Evolutionary conservation across 495 filamentous ascomycete species (phyloP).

Genomic region (Niebla homalea): DNA sequence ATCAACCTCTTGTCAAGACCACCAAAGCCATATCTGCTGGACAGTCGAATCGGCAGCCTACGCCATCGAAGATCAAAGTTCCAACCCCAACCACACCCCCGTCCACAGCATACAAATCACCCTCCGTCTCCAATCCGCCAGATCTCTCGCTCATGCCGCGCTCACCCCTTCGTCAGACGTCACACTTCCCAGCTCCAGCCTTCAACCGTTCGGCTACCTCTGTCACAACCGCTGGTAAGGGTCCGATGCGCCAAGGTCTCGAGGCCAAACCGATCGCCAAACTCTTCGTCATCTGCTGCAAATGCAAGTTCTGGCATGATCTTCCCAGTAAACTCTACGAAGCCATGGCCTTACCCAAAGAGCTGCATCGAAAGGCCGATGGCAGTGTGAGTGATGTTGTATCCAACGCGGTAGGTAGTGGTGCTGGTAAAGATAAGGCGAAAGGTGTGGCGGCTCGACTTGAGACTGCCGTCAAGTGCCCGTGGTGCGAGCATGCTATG

Average conservation of each 20-base stretch:
- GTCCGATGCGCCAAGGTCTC: slow-evolving; percentile 1
- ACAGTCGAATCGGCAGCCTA: neutral
- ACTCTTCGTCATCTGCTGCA: slow-evolving; percentile 69
- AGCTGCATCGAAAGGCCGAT: slow-evolving; percentile 20
- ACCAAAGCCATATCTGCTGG: slow-evolving; percentile 3
- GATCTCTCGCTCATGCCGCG: slow-evolving; percentile 12
- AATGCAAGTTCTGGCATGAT: slow-evolving; percentile 71
- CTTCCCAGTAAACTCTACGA: slow-evolving; percentile 64
- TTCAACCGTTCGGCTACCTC: slow-evolving; percentile 6
- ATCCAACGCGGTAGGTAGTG: slow-evolving; percentile 23
- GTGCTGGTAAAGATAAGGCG: neutral
- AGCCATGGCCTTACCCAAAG: slow-evolving; percentile 54
- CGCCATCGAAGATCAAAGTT: slow-evolving; percentile 2
- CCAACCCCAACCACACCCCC: slow-evolving; percentile 5
- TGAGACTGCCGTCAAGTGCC: slow-evolving; percentile 49
- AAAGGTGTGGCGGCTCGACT: slow-evolving; percentile 9
- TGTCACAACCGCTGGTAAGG: slow-evolving; percentile 4
- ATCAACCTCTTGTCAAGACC: slow-evolving; percentile 16
- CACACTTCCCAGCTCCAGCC: slow-evolving; percentile 3
- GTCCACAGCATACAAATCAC: slow-evolving; percentile 5
- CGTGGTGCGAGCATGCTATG: slow-evolving; percentile 71
- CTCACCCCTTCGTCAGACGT: slow-evolving; percentile 10
- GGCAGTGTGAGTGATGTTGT: slow-evolving; percentile 4
- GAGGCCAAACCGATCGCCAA: slow-evolving; percentile 48
- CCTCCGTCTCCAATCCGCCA: slow-evolving; percentile 1